Base-by-base conservation (phyloP, 768 basidiomycete species). In the Suillus variegatus region DNA sequence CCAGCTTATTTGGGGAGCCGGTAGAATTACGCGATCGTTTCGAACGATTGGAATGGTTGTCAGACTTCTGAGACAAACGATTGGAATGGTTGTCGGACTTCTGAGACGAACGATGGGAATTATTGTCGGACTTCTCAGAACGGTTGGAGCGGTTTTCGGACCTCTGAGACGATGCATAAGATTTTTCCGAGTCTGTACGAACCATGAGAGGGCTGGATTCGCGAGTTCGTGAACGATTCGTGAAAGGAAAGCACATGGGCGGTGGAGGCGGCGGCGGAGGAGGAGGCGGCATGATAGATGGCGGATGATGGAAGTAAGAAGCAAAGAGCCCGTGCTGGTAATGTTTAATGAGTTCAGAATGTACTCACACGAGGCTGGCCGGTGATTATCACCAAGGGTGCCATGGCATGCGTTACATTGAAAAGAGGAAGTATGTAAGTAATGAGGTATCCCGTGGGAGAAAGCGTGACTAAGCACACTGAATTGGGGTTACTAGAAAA, bases 191-290 rank as follows among this genome's bases (percentile, higher is more conserved):
- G 79, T 82, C 64, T 43, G 61, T 69, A 47, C 77, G 76, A n/a
- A 28, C 25, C 20, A 71, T 64, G 69, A 78, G 73, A 0, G 76
- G 75, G 55, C 72, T 76, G 2, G 75, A 69, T 63, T 74, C 68
- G 55, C 71, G 72, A 63, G 69, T 69, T 38, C 64, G 77, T 2
- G 75, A 6, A 32, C 62, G 74, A 65, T 70, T 78, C 0, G 70
- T 72, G 75, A 87, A 89, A 4, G 88, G 88, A 38, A 89, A 82
- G 68, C 88, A 89, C 65, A 87, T 81, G 18, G 86, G 85, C 8
- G 86, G 86, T 0, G 83, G 75, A 0, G 60, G 86, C 14, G 84
- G 85, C 0, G 85, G 85, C 0, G 79, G 79, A 6, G 74, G 72
- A 1, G 79, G 80, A 36, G 85, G 84, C 60, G 84, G 71, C 83